phyloP scores from a whole-genome alignment of 2,329 filamentous ascomycete species.

The Zymoseptoria tritici region DNA sequence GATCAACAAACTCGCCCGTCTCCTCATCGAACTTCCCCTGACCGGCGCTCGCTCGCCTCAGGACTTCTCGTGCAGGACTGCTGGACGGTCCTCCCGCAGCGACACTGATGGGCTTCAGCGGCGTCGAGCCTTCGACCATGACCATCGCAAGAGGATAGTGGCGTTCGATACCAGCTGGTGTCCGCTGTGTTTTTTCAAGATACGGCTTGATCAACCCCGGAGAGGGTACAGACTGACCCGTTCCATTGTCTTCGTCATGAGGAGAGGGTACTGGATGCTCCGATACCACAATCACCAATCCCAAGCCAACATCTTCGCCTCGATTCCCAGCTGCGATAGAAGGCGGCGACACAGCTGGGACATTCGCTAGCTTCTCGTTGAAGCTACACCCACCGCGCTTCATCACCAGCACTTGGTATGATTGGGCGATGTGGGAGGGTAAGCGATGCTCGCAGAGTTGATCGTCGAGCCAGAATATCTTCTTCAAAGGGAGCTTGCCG shows the following conservation, averaged over 20 bases:
- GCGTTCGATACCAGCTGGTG: conserved; percentile 60
- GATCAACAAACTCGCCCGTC: background rate
- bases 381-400: conserved; percentile 80
- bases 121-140: conserved; percentile 52
- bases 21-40: conserved; percentile 14
- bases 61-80: conserved; percentile 30
- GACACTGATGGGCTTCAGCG: background rate
- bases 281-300: background rate
- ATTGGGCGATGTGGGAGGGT: conserved; percentile 43
- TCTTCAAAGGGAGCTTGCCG: conserved; percentile 36
- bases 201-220: conserved; percentile 54
- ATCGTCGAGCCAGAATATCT: conserved; percentile 60
- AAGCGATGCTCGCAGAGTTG: conserved; percentile 56
- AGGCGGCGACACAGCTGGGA: conserved; percentile 61
- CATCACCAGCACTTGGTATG: conserved; percentile 72
- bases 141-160: conserved; percentile 72
- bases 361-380: conserved; percentile 70
- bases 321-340: background rate
- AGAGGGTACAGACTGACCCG: background rate
- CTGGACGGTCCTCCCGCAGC: background rate
- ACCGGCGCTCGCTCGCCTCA: conserved; percentile 49
- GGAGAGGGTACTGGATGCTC: background rate
- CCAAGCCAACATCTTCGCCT: conserved; percentile 1
- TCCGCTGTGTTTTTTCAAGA: conserved; percentile 66
- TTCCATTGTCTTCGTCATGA: background rate